These are phyloP conservation scores for Penicillium corylophilum DNA, from an alignment of 2,329 filamentous ascomycete species.

Conservation along the genomic window DNA sequence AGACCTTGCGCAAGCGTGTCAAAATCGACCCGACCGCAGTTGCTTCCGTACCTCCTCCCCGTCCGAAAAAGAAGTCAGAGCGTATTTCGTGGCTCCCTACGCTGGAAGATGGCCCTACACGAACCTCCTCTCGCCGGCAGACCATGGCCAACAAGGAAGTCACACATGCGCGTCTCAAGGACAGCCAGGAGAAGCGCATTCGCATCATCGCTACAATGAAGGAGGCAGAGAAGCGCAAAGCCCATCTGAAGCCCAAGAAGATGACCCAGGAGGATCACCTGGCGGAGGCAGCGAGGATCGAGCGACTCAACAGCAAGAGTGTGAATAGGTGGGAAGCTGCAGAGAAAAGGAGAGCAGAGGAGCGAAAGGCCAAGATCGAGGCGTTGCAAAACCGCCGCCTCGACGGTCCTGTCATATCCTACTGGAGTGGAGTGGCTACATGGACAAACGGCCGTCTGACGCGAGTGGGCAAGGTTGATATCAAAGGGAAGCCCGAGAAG, in stretches of 20 bases:
- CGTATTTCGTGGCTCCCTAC: conserved; percentile 68
- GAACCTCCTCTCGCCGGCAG: conserved; percentile 62
- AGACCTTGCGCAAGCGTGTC: conserved; percentile 65
- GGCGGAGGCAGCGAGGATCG: conserved; percentile 76
- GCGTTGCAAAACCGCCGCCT: conserved; percentile 84
- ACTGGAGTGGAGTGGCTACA: conserved; percentile 87
- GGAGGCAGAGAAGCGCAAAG: conserved; percentile 61
- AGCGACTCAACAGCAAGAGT: conserved; percentile 84
- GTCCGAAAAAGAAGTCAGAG: conserved; percentile 68
- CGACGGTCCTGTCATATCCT: conserved; percentile 84
- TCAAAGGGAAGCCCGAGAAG: conserved; percentile 38
- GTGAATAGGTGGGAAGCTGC: conserved; percentile 91
- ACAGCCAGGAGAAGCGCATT: conserved; percentile 49
- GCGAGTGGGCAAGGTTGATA: conserved; percentile 64
- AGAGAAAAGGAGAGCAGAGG: conserved; percentile 83
- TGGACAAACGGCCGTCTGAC: conserved; percentile 75
- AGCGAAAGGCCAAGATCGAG: conserved; percentile 77
- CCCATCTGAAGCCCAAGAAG: conserved; percentile 71
- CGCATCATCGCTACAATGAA: conserved; percentile 58
- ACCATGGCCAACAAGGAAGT: conserved; percentile 66
- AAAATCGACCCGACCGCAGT: conserved; percentile 62
- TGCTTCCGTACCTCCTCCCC: conserved; percentile 37
- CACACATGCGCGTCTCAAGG: conserved; percentile 49
- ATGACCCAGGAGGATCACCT: conserved; percentile 87
- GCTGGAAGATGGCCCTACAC: conserved; percentile 59